phyloP scores from a whole-genome alignment of 2,329 filamentous ascomycete genomes.

The Ceratocystis alfenasii region DNA sequence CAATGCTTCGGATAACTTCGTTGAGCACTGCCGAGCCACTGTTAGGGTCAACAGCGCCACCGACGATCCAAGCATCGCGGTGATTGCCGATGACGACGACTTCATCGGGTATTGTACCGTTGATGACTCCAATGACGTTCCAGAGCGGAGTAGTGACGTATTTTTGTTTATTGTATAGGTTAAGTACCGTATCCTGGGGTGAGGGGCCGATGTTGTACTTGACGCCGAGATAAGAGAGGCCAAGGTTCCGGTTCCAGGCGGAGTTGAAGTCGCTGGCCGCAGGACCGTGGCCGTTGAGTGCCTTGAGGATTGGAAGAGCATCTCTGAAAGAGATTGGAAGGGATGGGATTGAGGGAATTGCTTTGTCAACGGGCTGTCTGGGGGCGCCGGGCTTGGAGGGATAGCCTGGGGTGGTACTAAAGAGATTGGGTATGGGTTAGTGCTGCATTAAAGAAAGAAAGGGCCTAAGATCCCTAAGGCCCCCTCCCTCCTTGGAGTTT shows the following conservation, averaged over 20 bases:
- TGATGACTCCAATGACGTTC: slow-evolving; percentile 88
- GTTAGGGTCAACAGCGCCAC: slow-evolving; percentile 74
- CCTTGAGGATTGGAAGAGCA: slow-evolving; percentile 74
- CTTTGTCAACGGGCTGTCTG: slow-evolving; percentile 55
- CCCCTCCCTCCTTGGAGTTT: background rate
- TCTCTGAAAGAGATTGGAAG: slow-evolving; percentile 82
- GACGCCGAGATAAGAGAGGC: slow-evolving; percentile 67
- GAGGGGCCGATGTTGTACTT: slow-evolving; percentile 78
- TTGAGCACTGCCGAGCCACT: slow-evolving; percentile 69
- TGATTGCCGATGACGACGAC: slow-evolving; percentile 88
- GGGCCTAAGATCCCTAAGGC: no score
- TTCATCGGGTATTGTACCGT: slow-evolving; percentile 72
- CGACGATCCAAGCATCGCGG: slow-evolving; percentile 77
- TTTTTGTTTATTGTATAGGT: slow-evolving; percentile 66
- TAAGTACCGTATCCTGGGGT: slow-evolving; percentile 57
- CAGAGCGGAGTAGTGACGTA: slow-evolving; percentile 73
- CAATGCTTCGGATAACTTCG: slow-evolving; percentile 65
- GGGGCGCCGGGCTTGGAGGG: slow-evolving; percentile 82
- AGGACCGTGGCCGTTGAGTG: slow-evolving; percentile 79
- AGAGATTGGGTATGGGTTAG: background rate
- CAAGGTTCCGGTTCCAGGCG: slow-evolving; percentile 57
- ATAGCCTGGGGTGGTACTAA: slow-evolving; percentile 74
- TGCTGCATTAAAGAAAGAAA: background rate
- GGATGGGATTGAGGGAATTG: slow-evolving; percentile 76
- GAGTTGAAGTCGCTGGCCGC: slow-evolving; percentile 60